Conservation (phyloP, 345 rosid species). For the Populus deltoides region DNA sequence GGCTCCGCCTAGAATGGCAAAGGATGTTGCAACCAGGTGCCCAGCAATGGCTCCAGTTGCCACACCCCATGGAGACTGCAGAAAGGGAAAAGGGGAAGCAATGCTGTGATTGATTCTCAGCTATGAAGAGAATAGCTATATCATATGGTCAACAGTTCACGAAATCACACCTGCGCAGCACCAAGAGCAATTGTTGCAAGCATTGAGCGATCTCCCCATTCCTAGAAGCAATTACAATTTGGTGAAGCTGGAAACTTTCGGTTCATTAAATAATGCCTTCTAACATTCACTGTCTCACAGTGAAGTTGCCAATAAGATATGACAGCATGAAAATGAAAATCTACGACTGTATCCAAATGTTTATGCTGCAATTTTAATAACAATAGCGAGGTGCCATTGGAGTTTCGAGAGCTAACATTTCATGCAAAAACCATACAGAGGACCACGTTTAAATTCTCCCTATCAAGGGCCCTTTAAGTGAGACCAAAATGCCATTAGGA, state of each 20-base stretch:
- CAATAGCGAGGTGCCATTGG: background rate
- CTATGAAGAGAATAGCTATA: background rate
- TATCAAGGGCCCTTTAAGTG: background rate
- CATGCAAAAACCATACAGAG: background rate
- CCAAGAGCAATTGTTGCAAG: conserved; percentile 97
- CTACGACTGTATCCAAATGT: background rate
- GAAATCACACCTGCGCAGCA: conserved; percentile 73
- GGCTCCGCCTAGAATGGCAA: conserved; percentile 89
- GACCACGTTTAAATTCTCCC: background rate
- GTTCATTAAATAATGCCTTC: background rate
- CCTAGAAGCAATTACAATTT: conserved; percentile 39
- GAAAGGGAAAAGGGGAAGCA: background rate
- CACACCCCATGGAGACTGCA: conserved; percentile 93
- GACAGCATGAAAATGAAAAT: background rate
- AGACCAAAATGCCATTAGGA: background rate
- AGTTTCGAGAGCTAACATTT: background rate
- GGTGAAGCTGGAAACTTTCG: background rate
- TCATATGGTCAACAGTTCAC: background rate
- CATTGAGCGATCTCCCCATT: conserved; percentile 99
- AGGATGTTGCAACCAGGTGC: conserved; percentile 76
- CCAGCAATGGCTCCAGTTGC: conserved; percentile 96
- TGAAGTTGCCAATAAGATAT: background rate
- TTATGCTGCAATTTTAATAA: background rate
- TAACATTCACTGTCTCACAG: background rate
- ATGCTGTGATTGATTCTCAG: background rate